These are phyloP conservation scores for Penicillium flavigenum DNA, from an alignment of 495 filamentous ascomycete genomes.

Conservation along the genomic window DNA sequence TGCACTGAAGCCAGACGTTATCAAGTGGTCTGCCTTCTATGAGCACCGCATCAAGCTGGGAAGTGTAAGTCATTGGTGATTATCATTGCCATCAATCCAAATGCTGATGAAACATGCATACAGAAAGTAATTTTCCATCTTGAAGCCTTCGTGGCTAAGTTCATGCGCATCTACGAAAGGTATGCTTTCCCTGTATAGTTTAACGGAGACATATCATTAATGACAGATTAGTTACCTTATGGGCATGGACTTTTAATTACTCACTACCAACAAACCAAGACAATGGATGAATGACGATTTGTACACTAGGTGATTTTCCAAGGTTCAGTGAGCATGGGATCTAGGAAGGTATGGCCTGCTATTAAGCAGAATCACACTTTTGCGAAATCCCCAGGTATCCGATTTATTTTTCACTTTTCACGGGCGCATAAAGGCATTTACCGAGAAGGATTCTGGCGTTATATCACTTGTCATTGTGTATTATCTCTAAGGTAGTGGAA, in stretches of 20 bases:
- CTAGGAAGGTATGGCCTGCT: neutral
- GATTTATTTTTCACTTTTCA: neutral
- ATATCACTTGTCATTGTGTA: slow-evolving; percentile 5
- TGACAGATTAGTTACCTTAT: slow-evolving; percentile 65
- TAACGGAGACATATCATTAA: slow-evolving; percentile 20
- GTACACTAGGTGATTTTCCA: slow-evolving; percentile 22
- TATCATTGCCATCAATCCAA: neutral
- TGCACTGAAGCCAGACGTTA: slow-evolving; percentile 82
- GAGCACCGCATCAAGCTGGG: slow-evolving; percentile 90
- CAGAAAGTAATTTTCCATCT: slow-evolving; percentile 96
- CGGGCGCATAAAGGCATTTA: slow-evolving; percentile 24
- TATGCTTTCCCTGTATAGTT: slow-evolving; percentile 27
- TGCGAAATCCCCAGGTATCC: neutral
- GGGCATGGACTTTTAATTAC: slow-evolving; percentile 75
- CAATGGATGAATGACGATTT: slow-evolving; percentile 39
- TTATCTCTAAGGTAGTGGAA: neutral
- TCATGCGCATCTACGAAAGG: slow-evolving; percentile 92
- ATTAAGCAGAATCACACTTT: neutral
- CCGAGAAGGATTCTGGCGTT: slow-evolving; percentile 12
- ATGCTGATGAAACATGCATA: slow-evolving; percentile 22
- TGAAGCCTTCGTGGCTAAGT: slow-evolving; percentile 97
- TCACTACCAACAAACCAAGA: slow-evolving; percentile 11
- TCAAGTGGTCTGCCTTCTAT: slow-evolving; percentile 95
- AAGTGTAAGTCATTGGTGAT: slow-evolving; percentile 45
- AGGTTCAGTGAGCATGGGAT: slow-evolving; percentile 2